Evolutionary conservation across 768 basidiomycete genomes (phyloP).

Genomic region (Harrya chromipes): DNA sequence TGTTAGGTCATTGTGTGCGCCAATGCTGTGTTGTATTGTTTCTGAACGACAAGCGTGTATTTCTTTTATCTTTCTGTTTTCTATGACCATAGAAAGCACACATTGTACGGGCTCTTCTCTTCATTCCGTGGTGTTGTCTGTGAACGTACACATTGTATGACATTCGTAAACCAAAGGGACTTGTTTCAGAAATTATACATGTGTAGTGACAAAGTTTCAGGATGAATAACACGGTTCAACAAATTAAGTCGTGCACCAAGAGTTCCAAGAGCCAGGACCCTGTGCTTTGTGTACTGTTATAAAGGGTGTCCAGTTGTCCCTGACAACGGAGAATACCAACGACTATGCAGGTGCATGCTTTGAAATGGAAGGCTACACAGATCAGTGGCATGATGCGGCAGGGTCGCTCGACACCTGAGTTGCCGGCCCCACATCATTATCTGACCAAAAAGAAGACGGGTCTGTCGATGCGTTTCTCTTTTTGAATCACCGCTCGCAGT

Average conservation of each 20-base stretch:
- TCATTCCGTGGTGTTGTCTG: too few species aligned
- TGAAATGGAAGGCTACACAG: not conserved
- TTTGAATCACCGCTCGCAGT: conserved; percentile 1
- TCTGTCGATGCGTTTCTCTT: too few species aligned
- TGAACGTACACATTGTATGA: not conserved
- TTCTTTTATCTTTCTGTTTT: not conserved
- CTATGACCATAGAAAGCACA: not conserved
- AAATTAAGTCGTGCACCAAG: too few species aligned
- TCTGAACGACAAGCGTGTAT: conserved; percentile 3
- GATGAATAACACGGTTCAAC: not conserved
- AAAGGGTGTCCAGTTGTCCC: too few species aligned
- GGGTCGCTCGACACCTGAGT: not conserved
- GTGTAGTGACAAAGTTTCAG: not conserved
- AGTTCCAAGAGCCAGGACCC: too few species aligned
- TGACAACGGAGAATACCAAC: not conserved
- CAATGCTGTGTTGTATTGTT: conserved; percentile 6
- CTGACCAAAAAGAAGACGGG: too few species aligned
- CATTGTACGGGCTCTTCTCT: too few species aligned
- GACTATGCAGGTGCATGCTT: not conserved
- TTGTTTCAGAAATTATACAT: not conserved
- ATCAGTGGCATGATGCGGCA: not conserved
- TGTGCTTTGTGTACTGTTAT: too few species aligned
- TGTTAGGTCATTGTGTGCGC: conserved; percentile 1
- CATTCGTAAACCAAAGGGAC: not conserved
- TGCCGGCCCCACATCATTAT: conserved; percentile 1